Percentiles rank a stretch among this genome's conserved stretches.
Evolutionary conservation across 1,284 basidiomycete species (phyloP).

Genomic region (Amylostereum areolatum): DNA sequence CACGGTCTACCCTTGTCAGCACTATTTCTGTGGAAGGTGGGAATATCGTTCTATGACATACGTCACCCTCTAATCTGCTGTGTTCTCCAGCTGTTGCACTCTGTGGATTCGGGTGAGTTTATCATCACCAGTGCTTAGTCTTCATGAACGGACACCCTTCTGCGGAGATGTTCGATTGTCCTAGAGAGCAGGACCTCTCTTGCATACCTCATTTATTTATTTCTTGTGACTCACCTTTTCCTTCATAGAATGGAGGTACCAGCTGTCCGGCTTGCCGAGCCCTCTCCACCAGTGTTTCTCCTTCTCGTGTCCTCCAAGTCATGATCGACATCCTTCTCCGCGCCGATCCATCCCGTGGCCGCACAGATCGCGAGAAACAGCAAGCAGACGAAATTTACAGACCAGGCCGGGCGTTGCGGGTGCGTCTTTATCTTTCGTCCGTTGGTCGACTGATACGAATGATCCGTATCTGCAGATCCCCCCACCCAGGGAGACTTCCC

Average conservation of each 20-base stretch:
- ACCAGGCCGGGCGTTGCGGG: slow-evolving; percentile 57
- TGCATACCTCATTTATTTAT: too few relatives aligned
- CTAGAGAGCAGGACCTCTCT: too few relatives aligned
- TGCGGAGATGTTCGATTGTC: too few relatives aligned
- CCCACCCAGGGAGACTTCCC: slow-evolving; percentile 63
- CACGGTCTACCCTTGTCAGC: slow-evolving; percentile 71
- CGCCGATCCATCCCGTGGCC: slow-evolving; percentile 54
- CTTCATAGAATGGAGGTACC: slow-evolving; percentile 66
- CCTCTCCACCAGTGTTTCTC: slow-evolving; percentile 55
- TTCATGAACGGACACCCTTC: too few relatives aligned
- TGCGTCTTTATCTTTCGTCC: slow-evolving; percentile 32
- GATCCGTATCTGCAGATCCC: slow-evolving; percentile 47
- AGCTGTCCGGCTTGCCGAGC: slow-evolving; percentile 74
- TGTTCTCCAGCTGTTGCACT: slow-evolving; percentile 52
- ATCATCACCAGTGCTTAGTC: background rate
- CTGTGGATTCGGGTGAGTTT: slow-evolving; percentile 73
- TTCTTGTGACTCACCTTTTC: slow-evolving; percentile 12
- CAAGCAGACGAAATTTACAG: slow-evolving; percentile 76
- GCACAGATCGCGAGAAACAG: slow-evolving; percentile 57
- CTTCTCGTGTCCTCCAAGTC: slow-evolving; percentile 63
- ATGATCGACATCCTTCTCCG: slow-evolving; percentile 65
- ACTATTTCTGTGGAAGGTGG: slow-evolving; percentile 82
- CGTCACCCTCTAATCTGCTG: slow-evolving; percentile 8
- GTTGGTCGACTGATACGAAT: slow-evolving; percentile 2
- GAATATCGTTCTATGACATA: slow-evolving; percentile 11